phyloP scores from a whole-genome alignment of 1,284 basidiomycete genomes.

The Somion occarium region DNA sequence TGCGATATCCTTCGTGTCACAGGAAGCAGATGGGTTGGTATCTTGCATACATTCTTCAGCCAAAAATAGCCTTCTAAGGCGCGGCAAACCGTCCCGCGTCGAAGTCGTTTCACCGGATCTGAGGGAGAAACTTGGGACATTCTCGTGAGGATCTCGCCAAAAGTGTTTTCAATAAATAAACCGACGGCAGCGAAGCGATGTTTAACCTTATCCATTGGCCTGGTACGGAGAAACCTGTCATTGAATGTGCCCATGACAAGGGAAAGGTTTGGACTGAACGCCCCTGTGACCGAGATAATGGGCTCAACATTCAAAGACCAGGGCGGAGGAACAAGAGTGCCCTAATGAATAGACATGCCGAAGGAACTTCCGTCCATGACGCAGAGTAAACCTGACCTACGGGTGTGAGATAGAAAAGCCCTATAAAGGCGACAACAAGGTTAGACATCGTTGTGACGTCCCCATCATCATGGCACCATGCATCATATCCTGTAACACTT shows the following conservation, averaged over 20 bases:
- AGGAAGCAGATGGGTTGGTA: neutral
- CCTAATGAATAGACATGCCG: no score
- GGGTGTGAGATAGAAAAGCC: slow-evolving; percentile 6
- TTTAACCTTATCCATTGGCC: slow-evolving; percentile 21
- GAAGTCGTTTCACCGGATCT: slow-evolving; percentile 1
- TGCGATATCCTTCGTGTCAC: neutral
- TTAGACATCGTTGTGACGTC: neutral
- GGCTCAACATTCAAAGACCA: no score
- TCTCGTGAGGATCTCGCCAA: slow-evolving; percentile 16
- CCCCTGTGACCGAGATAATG: slow-evolving; percentile 10
- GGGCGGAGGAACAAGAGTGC: no score
- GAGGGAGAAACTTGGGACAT: slow-evolving; percentile 11
- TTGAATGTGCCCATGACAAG: slow-evolving; percentile 11
- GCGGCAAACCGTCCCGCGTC: neutral
- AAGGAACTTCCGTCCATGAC: no score
- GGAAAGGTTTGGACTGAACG: slow-evolving; percentile 7
- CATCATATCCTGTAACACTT: neutral
- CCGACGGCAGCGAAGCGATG: slow-evolving; percentile 16
- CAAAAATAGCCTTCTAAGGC: slow-evolving; percentile 1
- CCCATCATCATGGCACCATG: neutral
- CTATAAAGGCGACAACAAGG: slow-evolving; percentile 5
- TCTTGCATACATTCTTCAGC: neutral
- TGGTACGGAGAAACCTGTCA: slow-evolving; percentile 25
- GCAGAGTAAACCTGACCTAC: neutral
- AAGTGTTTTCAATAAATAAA: slow-evolving; percentile 1